Base-by-base conservation (phyloP, 2,329 filamentous ascomycete genomes). In the Fusarium tjaetaba region DNA sequence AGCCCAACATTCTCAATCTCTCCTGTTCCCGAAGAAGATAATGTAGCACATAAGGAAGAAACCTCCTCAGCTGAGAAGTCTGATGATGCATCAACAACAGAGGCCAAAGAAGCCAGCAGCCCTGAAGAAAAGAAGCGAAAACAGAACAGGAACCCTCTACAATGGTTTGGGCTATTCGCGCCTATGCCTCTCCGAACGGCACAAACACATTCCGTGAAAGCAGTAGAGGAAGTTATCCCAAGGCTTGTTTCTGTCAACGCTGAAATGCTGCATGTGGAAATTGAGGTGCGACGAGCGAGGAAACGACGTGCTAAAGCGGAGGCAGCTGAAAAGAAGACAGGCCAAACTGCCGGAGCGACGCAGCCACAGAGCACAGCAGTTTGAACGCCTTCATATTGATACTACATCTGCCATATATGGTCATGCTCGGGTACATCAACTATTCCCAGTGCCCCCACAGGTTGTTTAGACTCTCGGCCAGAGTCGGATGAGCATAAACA, bases 241-340 rank as follows among this genome's bases (percentile, higher is more conserved):
- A 82, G 82, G 43, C 82, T 94, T 14, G 86, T 86, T 11, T 87
- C 86, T 3, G 80, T 93, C n/a, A 85, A 86, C 41, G 85, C 85
- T 34, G 86, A 90, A 76, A 90, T 96, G 88, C 84, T 85, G 20
- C 82, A 82, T n/a, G 79, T 93, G 10, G 93, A 95, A 83, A 89
- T 91, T 58, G 88, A 92, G 73, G 90, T 96, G 61, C 86, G 92
- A 42, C 84, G 92, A 65, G 88, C 87, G 41, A 83, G 86, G 65
- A 90, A 91, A 82, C 86, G 80, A 81, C 82, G 87, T 41, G 84
- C 85, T 32, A 89, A 88, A 79, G 83, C 82, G 3, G 83, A 83
- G 68, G 80, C 79, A 7, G 80, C 80, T 18, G 77, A 78, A 26
- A 83, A 80, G 72, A 76, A 76, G 58, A 76, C 77, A 39, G 65